Evolutionary conservation across 306 rosid species (phyloP).

Genomic region (Prunus salicina): DNA sequence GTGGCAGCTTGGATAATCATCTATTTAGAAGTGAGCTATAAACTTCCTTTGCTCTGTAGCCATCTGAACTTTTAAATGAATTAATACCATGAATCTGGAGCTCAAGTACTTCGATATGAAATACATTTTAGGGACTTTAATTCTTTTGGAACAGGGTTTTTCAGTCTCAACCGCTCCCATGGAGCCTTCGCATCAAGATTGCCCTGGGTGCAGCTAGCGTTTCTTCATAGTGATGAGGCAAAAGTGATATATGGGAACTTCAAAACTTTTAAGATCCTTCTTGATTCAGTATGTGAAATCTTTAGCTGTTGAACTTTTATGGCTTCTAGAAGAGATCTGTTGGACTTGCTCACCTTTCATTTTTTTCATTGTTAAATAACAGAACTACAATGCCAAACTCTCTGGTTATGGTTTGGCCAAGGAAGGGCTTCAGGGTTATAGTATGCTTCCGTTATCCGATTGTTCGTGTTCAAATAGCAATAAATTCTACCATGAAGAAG

Average conservation of each 20-base stretch:
- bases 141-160: constrained; percentile 59
- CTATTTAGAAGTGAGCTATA: constrained; percentile 79
- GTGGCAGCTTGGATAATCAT: constrained; percentile 91
- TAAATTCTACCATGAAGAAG: too few species aligned
- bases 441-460: too few species aligned
- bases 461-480: too few species aligned
- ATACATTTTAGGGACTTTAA: constrained; percentile 1
- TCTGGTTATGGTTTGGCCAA: constrained; percentile 97
- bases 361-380: constrained; percentile 23
- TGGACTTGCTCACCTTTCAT: constrained; percentile 14
- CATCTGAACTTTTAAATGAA: constrained; percentile 12
- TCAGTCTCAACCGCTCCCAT: constrained; percentile 81
- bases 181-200: constrained; percentile 77
- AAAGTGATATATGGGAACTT: constrained; percentile 93
- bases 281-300: constrained; percentile 60
- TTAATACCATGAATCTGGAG: neutral
- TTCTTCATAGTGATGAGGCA: constrained; percentile 87
- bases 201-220: constrained; percentile 89
- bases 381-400: constrained; percentile 77
- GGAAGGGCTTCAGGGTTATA: constrained; percentile 83
- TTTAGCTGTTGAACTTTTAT: neutral
- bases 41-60: constrained; percentile 6
- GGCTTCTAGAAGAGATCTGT: constrained; percentile 10
- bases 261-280: constrained; percentile 78
- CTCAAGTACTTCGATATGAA: neutral